Percentiles rank a stretch among this genome's conserved stretches.
Evolutionary conservation across 768 basidiomycete species (phyloP).

Genomic region (Hortiboletus campestris): DNA sequence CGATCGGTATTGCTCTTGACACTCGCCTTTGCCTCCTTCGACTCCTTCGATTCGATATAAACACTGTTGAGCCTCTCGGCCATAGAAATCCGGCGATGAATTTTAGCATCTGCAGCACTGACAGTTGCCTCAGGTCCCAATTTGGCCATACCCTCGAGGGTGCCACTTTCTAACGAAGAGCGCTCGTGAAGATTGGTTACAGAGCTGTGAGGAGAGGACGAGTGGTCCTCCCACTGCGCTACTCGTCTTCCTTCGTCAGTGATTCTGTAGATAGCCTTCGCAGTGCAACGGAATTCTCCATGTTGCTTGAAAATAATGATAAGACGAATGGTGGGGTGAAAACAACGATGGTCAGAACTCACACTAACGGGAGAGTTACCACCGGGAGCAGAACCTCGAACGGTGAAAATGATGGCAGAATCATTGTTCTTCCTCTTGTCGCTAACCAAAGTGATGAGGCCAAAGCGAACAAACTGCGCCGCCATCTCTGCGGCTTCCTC

Average conservation of each 20-base stretch:
- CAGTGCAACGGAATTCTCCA: conserved; percentile 95
- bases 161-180: conserved; percentile 51
- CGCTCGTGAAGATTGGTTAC: conserved; percentile 61
- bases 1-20: conserved; percentile 94
- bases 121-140: conserved; percentile 27
- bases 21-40: conserved; percentile 41
- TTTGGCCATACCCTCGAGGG: conserved; percentile 22
- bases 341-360: conserved; percentile 27
- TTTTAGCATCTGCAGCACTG: conserved; percentile 53
- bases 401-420: conserved; percentile 90
- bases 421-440: conserved; percentile 91
- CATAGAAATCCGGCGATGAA: conserved; percentile 76
- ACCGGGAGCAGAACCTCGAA: conserved; percentile 74
- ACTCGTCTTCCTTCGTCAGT: conserved; percentile 87
- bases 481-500: conserved; percentile 98
- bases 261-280: conserved; percentile 92
- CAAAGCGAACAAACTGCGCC: conserved; percentile 95
- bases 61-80: conserved; percentile 63
- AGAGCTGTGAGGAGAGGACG: conserved; percentile 62
- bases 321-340: neutral
- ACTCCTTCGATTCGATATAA: conserved; percentile 51
- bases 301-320: conserved; percentile 57
- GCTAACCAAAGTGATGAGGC: conserved; percentile 83
- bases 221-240: conserved; percentile 76
- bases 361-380: conserved; percentile 75